These are phyloP conservation scores for Leucosporidium scottii DNA, from an alignment of 768 basidiomycete species.

Conservation along the genomic window DNA sequence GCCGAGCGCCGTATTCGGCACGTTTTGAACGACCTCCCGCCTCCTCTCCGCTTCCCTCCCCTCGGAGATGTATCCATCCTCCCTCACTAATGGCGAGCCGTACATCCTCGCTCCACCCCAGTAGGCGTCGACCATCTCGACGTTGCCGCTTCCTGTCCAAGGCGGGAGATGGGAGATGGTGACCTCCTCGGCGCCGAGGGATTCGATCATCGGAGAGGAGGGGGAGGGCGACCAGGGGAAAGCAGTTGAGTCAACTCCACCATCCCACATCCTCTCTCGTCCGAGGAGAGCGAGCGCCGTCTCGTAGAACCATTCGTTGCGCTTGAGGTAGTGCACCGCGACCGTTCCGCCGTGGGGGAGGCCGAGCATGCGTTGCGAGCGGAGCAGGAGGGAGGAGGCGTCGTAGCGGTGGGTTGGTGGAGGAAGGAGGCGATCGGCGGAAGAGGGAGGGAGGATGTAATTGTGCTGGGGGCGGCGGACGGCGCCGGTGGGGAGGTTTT, in stretches of 20 bases:
- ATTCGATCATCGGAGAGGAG: neutral
- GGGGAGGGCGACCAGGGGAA: slow-evolving; percentile 7
- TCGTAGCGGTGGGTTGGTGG: slow-evolving; percentile 34
- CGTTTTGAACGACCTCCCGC: neutral
- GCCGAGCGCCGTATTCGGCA: neutral
- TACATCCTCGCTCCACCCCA: neutral
- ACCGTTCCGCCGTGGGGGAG: slow-evolving; percentile 67
- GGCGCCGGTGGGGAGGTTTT: slow-evolving; percentile 29
- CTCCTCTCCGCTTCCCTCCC: slow-evolving; percentile 5
- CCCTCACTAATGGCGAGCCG: slow-evolving; percentile 5
- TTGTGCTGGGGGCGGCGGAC: slow-evolving; percentile 25
- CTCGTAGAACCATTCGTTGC: slow-evolving; percentile 92
- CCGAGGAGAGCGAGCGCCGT: slow-evolving; percentile 77
- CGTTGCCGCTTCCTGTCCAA: slow-evolving; percentile 4
- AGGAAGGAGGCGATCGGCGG: slow-evolving; percentile 33
- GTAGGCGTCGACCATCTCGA: slow-evolving; percentile 3
- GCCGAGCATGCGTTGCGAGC: slow-evolving; percentile 33
- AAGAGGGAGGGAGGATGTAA: slow-evolving; percentile 26
- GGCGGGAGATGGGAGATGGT: slow-evolving; percentile 1
- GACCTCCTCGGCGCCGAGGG: neutral
- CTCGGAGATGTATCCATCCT: slow-evolving; percentile 20
- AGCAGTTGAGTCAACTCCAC: slow-evolving; percentile 26
- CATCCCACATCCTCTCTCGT: slow-evolving; percentile 36
- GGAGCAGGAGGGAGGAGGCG: slow-evolving; percentile 24
- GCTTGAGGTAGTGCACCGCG: slow-evolving; percentile 96